Evolutionary conservation across 1,139 yeast genomes (phyloP), one percentile per base, ranked within the genome.

Genomic region (Candida pseudocylindracea): DNA sequence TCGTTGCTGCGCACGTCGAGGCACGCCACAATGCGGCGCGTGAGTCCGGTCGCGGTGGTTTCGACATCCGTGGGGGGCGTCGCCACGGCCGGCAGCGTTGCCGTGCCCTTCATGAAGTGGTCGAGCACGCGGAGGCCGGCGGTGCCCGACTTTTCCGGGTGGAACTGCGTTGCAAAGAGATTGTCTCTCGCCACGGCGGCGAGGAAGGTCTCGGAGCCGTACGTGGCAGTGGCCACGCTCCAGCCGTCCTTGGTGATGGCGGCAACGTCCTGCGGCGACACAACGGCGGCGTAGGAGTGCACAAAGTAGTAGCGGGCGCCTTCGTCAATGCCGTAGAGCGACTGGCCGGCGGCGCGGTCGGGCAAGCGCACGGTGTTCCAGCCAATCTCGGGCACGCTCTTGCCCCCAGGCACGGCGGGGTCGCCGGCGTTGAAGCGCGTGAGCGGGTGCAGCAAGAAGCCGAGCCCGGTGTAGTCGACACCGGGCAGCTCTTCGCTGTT

Each of bases 1-100:
- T 88, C 98, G 47, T 88, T 88, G 8, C 93, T 63, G 46, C 98
- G 71, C n/a, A 88, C 98, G 48, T 88, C 98, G 33, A 88, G 54
- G 51, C 98, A 88, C 0, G 98, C 98, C 50, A 88, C 83, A 20
- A 88, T 68, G 52, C 98, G 72, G 48, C 91, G 67, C 1, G 94
- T 73, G 28, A 88, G 60, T 0, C 95, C 95, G 36, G 71, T 62
- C 32, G 63, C 52, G 0, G 78, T 65, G 32, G 51, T 53, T 39
- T 68, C 73, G 33, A 61, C 57, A 7, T 41, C 41, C 7, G 31
- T 34, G 8, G 35, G 36, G 8, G 27, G 11, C 10, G 30, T 27
- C 10, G 33, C 30, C 34, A 48, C 48, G 13, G 36, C 41, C 27
- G 31, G 26, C 9, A 31, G 29, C n/a, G 30, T 7, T 48, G 52